Evolutionary conservation across 305 asterid species (phyloP).

Genomic region (Fraxinus albicans): DNA sequence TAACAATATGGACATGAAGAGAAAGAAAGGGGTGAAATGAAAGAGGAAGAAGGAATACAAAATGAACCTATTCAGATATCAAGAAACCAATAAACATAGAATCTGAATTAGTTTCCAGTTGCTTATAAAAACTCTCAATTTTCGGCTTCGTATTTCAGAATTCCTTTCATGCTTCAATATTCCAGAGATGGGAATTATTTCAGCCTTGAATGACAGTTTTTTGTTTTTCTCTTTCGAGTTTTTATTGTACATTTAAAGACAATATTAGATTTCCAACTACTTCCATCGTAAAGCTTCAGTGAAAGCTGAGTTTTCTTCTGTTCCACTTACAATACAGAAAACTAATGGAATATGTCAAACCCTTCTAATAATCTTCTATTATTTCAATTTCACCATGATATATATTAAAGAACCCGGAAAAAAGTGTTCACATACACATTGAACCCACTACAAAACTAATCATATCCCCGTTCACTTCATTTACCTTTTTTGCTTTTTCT

Average conservation of each 20-base stretch:
- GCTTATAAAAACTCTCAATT: not conserved
- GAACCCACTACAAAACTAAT: not conserved
- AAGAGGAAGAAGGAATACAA: not conserved
- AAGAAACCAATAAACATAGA: not conserved
- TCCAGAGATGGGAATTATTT: not conserved
- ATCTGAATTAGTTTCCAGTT: not conserved
- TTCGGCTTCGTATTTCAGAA: not conserved
- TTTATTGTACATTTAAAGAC: not conserved
- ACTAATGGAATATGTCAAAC: not conserved
- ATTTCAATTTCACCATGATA: not conserved
- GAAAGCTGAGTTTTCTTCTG: not conserved
- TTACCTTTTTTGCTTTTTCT: not conserved
- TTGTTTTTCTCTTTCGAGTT: not conserved
- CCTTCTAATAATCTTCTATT: not conserved
- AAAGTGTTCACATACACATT: not conserved
- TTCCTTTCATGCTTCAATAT: not conserved
- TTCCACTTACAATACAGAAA: not conserved
- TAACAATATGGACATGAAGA: not conserved
- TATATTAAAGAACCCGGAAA: not conserved
- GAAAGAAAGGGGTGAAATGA: not conserved
- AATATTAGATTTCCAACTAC: not conserved
- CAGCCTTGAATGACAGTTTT: not conserved
- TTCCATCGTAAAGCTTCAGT: not conserved
- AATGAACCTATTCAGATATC: not conserved
- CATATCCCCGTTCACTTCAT: not conserved